phyloP scores from a whole-genome alignment of 257 asterid species.

The Petunia secreta region DNA sequence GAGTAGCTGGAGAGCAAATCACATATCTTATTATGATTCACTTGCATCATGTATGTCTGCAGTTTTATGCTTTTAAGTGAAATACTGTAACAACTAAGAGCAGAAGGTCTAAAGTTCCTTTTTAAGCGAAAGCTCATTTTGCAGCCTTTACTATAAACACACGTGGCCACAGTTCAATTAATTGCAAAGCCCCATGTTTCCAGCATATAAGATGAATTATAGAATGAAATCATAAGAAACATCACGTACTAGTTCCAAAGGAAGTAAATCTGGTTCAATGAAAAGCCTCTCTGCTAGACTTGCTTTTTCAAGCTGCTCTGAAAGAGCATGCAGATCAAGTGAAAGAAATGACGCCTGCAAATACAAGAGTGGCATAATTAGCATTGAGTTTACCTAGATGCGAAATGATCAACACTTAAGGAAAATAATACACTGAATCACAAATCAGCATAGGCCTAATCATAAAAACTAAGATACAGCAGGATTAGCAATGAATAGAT shows the following conservation, averaged over 20 bases:
- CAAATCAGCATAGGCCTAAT: too few species aligned
- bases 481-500: too few species aligned
- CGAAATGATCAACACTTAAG: too few species aligned
- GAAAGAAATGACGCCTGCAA: constrained; percentile 85
- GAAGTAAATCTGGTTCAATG: constrained; percentile 64
- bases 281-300: constrained; percentile 74
- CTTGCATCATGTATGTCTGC: not conserved
- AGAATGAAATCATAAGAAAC: constrained; percentile 1
- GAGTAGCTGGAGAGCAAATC: not conserved
- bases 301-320: constrained; percentile 73
- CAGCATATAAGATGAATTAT: constrained; percentile 5
- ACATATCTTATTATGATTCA: not conserved
- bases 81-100: not conserved
- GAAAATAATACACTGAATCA: not conserved
- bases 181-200: not conserved
- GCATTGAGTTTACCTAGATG: not conserved
- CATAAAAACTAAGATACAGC: too few species aligned
- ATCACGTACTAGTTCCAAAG: constrained; percentile 61
- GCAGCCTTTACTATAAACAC: not conserved
- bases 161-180: not conserved
- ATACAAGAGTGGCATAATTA: constrained; percentile 26
- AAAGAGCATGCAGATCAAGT: constrained; percentile 68
- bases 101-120: not conserved
- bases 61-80: constrained; percentile 10
- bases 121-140: not conserved